Base-by-base conservation (phyloP, 768 basidiomycete genomes). In the Serendipita sp. region DNA sequence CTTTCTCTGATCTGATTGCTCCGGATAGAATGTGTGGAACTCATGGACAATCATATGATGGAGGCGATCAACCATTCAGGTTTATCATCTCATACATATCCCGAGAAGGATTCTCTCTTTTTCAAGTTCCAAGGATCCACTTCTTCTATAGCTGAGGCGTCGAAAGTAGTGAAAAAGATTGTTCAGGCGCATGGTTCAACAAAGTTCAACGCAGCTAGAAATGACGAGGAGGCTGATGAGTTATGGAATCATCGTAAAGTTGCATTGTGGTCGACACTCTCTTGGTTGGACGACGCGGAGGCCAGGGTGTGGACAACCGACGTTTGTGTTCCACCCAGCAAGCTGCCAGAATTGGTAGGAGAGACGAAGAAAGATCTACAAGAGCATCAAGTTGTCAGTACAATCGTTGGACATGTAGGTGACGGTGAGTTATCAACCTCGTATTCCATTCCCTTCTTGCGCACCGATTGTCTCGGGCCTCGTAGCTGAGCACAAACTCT, bases 121-220 rank as follows among this genome's bases (percentile, higher is more conserved):
- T 87, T 95, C 80, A 91, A 92, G 72, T 83, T 95, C 72, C 88
- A 91, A 69, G 88, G 88, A 10, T 80, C 83, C 1, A 74, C 76
- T 0, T 74, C 78, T 1, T 79, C 83, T 2, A 73, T 90, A n/a
- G 71, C 75, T 1, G 86, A 87, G 67, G 83, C 84, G 0, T 81
- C 84, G 0, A 74, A 75, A 3, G 76, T 85, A 15, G 83, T 86
- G 29, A 76, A 82, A 67, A 73, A 73, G 58, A 76, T 90, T 34
- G 78, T 81, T 6, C 76, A 78, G 71, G 81, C 79, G 69, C 79
- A 92, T 64, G 86, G 86, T 0, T 87, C 85, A 2, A 79, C 77
- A 6, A 80, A 81, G 3, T 88, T 88, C 65, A 75, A 80, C 67
- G 77, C 90, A 13, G 87, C 89, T 0, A 78, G 77, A 62, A 76